These are phyloP conservation scores for Lactarius sp. DNA, from an alignment of 768 basidiomycete species.

Conservation along the genomic window DNA sequence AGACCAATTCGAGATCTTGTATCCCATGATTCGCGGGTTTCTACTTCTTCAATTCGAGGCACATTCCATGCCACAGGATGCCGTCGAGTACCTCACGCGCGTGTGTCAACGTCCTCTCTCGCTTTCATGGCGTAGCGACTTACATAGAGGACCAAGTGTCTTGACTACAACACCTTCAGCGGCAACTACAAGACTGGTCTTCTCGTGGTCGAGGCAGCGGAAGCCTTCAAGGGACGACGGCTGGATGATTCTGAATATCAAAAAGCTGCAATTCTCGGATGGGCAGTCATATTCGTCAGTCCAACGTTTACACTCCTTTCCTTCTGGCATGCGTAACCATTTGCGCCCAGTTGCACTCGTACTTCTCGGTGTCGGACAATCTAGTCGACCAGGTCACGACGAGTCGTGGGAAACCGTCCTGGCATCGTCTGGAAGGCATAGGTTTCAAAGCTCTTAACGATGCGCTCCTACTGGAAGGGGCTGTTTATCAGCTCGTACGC, in stretches of 20 bases:
- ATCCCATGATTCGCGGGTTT: conserved; percentile 68
- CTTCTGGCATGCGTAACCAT: background rate
- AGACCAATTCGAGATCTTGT: conserved; percentile 36
- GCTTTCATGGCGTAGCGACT: conserved; percentile 4
- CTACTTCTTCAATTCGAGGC: conserved; percentile 60
- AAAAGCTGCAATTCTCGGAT: conserved; percentile 83
- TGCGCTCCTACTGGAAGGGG: conserved; percentile 89
- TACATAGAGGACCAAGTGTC: conserved; percentile 45
- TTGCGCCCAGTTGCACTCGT: conserved; percentile 77
- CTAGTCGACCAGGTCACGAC: conserved; percentile 95
- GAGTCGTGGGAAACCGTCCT: conserved; percentile 89
- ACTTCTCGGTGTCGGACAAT: conserved; percentile 93
- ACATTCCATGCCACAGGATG: conserved; percentile 79
- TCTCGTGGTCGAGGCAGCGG: conserved; percentile 88
- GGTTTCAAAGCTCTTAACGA: conserved; percentile 93
- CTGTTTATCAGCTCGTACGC: conserved; percentile 88
- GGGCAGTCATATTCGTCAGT: conserved; percentile 92
- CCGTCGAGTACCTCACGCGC: conserved; percentile 74
- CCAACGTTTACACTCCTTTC: background rate
- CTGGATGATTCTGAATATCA: conserved; percentile 82
- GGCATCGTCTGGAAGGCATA: conserved; percentile 70
- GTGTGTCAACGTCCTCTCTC: conserved; percentile 40
- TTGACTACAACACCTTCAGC: conserved; percentile 90
- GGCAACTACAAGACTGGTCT: conserved; percentile 94
- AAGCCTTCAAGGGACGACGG: conserved; percentile 69